Base-by-base conservation (phyloP, 1,284 basidiomycete genomes). In the Tilletia horrida region DNA sequence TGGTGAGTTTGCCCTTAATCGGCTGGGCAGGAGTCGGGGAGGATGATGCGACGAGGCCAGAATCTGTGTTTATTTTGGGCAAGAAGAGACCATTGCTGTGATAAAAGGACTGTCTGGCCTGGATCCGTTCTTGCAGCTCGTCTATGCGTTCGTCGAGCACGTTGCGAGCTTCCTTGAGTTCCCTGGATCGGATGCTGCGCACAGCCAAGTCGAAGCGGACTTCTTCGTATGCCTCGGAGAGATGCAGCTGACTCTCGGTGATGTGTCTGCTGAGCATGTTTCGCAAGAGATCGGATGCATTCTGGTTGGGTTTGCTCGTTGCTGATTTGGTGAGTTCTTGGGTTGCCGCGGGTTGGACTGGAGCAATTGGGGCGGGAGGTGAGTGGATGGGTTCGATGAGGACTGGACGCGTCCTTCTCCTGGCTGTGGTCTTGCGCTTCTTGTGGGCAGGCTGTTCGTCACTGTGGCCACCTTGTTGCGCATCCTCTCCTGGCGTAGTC, bases 141-240 rank as follows among this genome's bases (percentile, higher is more conserved):
- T 25, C 29, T 13, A 59, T 59, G 9, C 35, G 27, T 59, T 29
- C 27, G 31, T 59, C 27, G 9, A 59, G 25, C 16, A 40, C 27
- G 9, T 11, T 7, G 9, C 27, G 27, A 7, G 31, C 55, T 18
- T 59, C 27, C 35, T 31, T 40, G 55, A 59, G 55, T 21, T 59
- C 55, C 14, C 14, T 31, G 29, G 18, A 29, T 13, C 35, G 55
- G 1, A 59, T 13, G 9, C 16, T 59, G 55, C 27, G 29, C 2
- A 29, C 27, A 2, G 55, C 55, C 13, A 21, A 18, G 55, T 59
- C 55, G 29, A 59, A 16, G 27, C 55, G 55, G 13, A 59, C 27
- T 40, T 59, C 55, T 25, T 59, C 55, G 55, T 59, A 29, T 13
- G 55, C 55, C 16, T 59, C 27, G 9, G 27, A 11, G 27, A 59